A percentile compares a stretch with the other conserved stretches of the same genome.
phyloP scores from a whole-genome alignment of 2,329 filamentous ascomycete species.

The Orbilia quercus region DNA sequence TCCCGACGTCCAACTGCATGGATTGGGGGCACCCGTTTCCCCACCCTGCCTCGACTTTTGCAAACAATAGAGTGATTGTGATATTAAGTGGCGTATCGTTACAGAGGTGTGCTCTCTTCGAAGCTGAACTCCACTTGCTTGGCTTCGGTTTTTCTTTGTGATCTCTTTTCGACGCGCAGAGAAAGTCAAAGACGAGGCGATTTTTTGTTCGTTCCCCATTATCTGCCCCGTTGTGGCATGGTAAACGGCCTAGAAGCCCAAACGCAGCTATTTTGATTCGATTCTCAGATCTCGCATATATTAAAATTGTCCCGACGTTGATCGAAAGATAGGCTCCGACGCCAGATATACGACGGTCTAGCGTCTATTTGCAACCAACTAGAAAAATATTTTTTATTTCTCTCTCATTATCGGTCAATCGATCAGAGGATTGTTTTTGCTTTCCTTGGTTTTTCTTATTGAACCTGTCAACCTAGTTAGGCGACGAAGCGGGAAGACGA shows the following conservation, averaged over 20 bases:
- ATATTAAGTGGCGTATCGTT: slow-evolving; percentile 53
- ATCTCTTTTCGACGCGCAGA: slow-evolving; percentile 16
- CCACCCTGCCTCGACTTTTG: slow-evolving; percentile 39
- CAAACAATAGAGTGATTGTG: slow-evolving; percentile 42
- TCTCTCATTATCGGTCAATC: slow-evolving; percentile 1
- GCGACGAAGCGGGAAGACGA: slow-evolving; percentile 42
- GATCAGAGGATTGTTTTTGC: not conserved
- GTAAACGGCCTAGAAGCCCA: slow-evolving; percentile 18
- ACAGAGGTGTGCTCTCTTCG: slow-evolving; percentile 26
- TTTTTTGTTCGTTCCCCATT: slow-evolving; percentile 4
- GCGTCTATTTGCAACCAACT: slow-evolving; percentile 9
- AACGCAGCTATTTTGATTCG: not conserved
- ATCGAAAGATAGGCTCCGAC: slow-evolving; percentile 52
- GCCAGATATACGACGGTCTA: slow-evolving; percentile 4
- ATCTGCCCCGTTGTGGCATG: not conserved
- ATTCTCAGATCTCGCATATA: slow-evolving; percentile 20
- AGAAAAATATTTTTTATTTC: slow-evolving; percentile 9
- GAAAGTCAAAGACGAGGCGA: slow-evolving; percentile 6
- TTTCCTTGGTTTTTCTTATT: slow-evolving; percentile 11
- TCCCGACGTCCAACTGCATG: slow-evolving; percentile 50
- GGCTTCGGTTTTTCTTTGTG: not conserved
- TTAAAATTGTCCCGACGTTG: slow-evolving; percentile 50
- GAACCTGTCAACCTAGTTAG: slow-evolving; percentile 35
- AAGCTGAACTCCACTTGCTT: slow-evolving; percentile 19
- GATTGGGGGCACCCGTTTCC: slow-evolving; percentile 44